Evolutionary conservation across 805 yeast species (phyloP), one percentile per base, ranked within the genome.

Genomic region (Candida gorgasii): DNA sequence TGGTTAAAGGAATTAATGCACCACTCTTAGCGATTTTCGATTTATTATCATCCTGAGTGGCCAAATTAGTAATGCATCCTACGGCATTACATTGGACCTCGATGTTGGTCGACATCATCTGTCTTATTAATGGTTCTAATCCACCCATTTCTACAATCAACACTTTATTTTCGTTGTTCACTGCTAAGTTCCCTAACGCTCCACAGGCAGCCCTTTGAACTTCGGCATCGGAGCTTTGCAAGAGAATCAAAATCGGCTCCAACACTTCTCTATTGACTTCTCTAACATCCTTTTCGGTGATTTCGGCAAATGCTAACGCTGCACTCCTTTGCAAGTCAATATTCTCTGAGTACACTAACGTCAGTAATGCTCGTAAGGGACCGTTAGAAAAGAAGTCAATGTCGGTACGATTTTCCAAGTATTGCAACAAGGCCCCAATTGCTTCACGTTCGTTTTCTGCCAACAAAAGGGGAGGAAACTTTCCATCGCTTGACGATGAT

Each of bases 71-170:
- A 59, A 93, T 90, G 63, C 99, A 93, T 13, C 99, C 99, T 44
- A 93, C 99, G 2, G 99, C 99, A 61, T 93, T 93, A 66, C 99
- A 93, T 68, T 93, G 99, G 29, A 93, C 98, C 65, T 93, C 99
- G 45, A 93, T 95, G 58, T 93, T 93, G 42, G 93, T 80, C 31
- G 95, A 85, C 85, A 89, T 85, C 99, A 93, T 93, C 68, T 93
- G 99, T 63, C 95, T 84, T 55, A 93, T 93, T 35, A 93, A 78
- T 4, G 98, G 98, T 50, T 90, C 96, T 44, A 93, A 77, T 2
- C 98, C 99, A 20, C 98, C 98, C 97, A 93, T 89, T 58, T 92
- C 96, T 13, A 95, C 98, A 47, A 93, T 92, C 40, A 93, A 74
- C 13, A 86, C 78, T 63, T 93, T 93, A 70, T 93, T 93, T 48